Evolutionary conservation across 352 stramenopile genomes (phyloP).

Genomic region (Phytophthora ramorum): DNA sequence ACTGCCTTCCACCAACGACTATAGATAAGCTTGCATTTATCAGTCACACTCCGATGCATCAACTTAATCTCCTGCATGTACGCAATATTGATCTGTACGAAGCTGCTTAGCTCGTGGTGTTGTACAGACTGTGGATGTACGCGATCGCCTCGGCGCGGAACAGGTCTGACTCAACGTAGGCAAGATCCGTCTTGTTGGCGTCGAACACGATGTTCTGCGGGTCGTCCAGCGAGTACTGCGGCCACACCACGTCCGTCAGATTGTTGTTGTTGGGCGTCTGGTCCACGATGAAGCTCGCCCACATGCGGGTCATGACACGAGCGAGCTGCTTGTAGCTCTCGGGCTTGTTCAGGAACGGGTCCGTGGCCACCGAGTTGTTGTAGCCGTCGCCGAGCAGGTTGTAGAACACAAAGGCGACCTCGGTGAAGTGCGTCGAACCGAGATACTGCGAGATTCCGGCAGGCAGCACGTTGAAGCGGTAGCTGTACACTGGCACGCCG

Average conservation of each 20-base stretch:
- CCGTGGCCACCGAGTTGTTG: constrained; percentile 26
- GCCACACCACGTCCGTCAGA: constrained; percentile 30
- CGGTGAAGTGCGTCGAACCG: constrained; percentile 31
- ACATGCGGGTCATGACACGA: constrained; percentile 40
- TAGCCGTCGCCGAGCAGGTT: constrained; percentile 37
- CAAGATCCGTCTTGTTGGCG: constrained; percentile 35
- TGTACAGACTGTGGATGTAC: constrained; percentile 34
- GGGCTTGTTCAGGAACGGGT: constrained; percentile 31
- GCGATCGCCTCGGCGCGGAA: constrained; percentile 38
- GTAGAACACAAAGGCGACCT: constrained; percentile 43
- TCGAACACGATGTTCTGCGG: constrained; percentile 41
- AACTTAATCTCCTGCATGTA: too few species aligned
- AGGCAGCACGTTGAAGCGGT: constrained; percentile 34
- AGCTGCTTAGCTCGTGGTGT: constrained; percentile 23
- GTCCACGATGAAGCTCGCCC: constrained; percentile 41
- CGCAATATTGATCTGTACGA: background rate
- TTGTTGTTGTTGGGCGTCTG: constrained; percentile 28
- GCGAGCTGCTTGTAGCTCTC: constrained; percentile 26
- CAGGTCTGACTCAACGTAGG: constrained; percentile 35
- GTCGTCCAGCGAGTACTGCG: constrained; percentile 32
- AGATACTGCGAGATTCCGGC: constrained; percentile 21
- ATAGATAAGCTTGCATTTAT: too few species aligned
- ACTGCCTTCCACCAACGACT: too few species aligned
- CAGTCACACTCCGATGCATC: too few species aligned
- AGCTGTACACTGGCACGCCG: constrained; percentile 34